phyloP scores from a whole-genome alignment of 2,329 filamentous ascomycete species.

The Ophiosphaerella herpotricha region DNA sequence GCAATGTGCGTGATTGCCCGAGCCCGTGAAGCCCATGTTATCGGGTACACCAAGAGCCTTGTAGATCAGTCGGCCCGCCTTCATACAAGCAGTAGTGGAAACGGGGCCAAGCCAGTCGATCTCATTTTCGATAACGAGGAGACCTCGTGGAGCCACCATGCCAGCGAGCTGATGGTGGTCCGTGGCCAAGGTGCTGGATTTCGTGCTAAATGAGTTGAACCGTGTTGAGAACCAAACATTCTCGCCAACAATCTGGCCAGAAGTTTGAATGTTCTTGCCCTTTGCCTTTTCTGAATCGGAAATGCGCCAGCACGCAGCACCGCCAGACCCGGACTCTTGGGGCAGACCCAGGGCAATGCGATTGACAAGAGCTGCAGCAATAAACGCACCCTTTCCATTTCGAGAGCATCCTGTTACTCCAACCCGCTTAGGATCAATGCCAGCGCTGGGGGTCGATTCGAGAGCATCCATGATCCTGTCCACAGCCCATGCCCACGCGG shows the following conservation, averaged over 20 bases:
- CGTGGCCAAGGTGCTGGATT: constrained; percentile 55
- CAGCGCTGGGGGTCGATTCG: constrained; percentile 52
- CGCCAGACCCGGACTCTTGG: constrained; percentile 66
- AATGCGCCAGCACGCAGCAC: constrained; percentile 64
- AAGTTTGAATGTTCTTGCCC: constrained; percentile 65
- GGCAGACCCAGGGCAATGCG: constrained; percentile 66
- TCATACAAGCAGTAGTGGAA: constrained; percentile 63
- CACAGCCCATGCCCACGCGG: constrained; percentile 68
- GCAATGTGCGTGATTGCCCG: constrained; percentile 61
- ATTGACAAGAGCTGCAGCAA: constrained; percentile 63
- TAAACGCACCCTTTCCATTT: constrained; percentile 67
- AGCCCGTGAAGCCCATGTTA: constrained; percentile 63
- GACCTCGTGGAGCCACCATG: constrained; percentile 60
- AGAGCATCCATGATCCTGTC: constrained; percentile 64
- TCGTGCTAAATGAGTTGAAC: constrained; percentile 58
- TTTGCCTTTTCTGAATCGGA: constrained; percentile 52
- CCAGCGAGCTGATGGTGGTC: constrained; percentile 65
- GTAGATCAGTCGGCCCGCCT: constrained; percentile 59
- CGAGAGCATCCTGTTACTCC: constrained; percentile 68
- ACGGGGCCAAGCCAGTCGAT: constrained; percentile 63
- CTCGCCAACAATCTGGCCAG: constrained; percentile 62
- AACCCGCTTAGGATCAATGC: constrained; percentile 50
- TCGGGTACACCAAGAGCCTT: constrained; percentile 58
- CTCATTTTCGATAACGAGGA: constrained; percentile 63
- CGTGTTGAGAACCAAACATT: constrained; percentile 66